phyloP scores from a whole-genome alignment of 805 yeast species.

The Spathaspora hagerdaliae region DNA sequence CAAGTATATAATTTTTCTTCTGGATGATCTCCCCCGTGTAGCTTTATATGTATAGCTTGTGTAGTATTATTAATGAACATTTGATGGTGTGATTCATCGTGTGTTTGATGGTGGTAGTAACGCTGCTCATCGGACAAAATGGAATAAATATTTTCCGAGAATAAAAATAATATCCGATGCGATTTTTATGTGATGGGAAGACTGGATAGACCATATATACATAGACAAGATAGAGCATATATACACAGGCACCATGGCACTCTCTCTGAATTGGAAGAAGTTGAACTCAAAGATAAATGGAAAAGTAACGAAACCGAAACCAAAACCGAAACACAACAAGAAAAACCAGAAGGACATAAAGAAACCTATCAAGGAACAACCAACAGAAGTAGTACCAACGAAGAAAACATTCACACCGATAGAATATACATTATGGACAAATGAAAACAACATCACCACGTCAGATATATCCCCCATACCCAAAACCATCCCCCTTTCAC shows the following conservation, averaged over 20 bases:
- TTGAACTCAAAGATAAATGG: conserved; percentile 11
- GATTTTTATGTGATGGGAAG: too few relatives aligned
- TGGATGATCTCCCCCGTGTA: too few relatives aligned
- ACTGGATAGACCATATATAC: too few relatives aligned
- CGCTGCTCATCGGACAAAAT: too few relatives aligned
- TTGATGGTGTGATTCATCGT: too few relatives aligned
- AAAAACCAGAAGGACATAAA: not conserved
- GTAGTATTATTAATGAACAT: too few relatives aligned
- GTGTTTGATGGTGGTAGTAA: too few relatives aligned
- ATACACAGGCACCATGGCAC: not conserved
- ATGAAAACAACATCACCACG: conserved; percentile 17
- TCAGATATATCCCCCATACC: conserved; percentile 8
- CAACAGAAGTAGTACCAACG: not conserved
- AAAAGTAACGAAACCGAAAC: conserved; percentile 1
- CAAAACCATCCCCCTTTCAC: not conserved
- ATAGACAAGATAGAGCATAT: too few relatives aligned
- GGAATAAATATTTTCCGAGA: too few relatives aligned
- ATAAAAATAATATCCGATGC: too few relatives aligned
- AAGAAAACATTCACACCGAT: conserved; percentile 8
- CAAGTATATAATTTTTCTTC: conserved; percentile 45
- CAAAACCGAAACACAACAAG: not conserved
- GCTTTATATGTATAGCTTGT: too few relatives aligned
- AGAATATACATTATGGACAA: conserved; percentile 21
- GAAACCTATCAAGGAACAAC: not conserved
- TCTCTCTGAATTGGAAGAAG: conserved; percentile 24